A percentile compares a stretch with the other conserved stretches of the same genome.
These are phyloP conservation scores for Seminavis robusta DNA, from an alignment of 108 stramenopile genomes.

Conservation along the genomic window DNA sequence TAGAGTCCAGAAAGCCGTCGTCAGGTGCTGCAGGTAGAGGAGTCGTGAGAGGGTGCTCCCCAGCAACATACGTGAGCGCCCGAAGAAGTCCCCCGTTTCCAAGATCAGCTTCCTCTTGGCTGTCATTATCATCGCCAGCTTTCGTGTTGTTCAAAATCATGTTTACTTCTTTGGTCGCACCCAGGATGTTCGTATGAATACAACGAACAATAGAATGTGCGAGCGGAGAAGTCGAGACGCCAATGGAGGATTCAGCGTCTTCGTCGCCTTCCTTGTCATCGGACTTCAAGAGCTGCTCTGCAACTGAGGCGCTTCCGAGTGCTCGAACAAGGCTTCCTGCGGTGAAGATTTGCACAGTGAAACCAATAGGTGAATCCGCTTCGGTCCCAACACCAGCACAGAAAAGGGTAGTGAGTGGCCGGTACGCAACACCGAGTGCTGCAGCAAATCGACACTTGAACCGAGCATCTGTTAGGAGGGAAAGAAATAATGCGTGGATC, in stretches of 20 bases:
- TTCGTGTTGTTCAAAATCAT: conserved; percentile 56
- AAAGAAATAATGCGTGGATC: conserved; percentile 73
- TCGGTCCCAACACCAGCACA: conserved; percentile 90
- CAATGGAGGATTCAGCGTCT: conserved; percentile 38
- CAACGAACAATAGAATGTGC: conserved; percentile 74
- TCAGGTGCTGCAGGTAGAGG: conserved; percentile 76
- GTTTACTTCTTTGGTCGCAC: conserved; percentile 74
- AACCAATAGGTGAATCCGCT: conserved; percentile 77
- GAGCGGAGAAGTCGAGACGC: conserved; percentile 70
- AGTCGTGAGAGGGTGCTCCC: conserved; percentile 76
- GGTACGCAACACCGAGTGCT: conserved; percentile 82
- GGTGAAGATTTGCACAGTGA: conserved; percentile 90
- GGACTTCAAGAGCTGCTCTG: conserved; percentile 58
- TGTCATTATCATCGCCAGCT: conserved; percentile 35
- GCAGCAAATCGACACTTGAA: conserved; percentile 86
- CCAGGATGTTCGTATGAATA: conserved; percentile 82
- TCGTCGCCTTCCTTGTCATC: conserved; percentile 45
- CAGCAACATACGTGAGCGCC: conserved; percentile 62
- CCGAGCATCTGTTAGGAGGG: conserved; percentile 72
- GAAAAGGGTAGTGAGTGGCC: conserved; percentile 77
- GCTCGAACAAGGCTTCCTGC: conserved; percentile 84
- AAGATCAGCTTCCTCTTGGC: conserved; percentile 9
- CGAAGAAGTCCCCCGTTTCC: conserved; percentile 39
- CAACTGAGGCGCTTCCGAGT: conserved; percentile 66
- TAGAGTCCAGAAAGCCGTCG: conserved; percentile 85